Evolutionary conservation across 78 protist genomes (phyloP).

Genomic region (Polysphondylium violaceum): DNA sequence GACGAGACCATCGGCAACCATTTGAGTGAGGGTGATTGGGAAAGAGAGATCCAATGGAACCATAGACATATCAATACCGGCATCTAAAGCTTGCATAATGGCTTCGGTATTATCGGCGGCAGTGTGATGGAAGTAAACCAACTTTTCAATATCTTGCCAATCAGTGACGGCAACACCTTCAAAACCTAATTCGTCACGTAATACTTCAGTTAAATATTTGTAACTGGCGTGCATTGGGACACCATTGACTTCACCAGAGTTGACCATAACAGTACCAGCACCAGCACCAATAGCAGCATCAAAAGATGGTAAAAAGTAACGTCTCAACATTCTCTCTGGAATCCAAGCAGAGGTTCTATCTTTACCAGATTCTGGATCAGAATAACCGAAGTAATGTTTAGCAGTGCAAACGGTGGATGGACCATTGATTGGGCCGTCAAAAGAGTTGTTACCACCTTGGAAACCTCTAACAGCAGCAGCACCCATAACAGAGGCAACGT

Average conservation of each 20-base stretch:
- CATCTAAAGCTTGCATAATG: constrained; percentile 64
- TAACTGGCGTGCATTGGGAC: constrained; percentile 65
- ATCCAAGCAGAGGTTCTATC: constrained; percentile 82
- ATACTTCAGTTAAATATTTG: constrained; percentile 32
- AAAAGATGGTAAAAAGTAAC: constrained; percentile 77
- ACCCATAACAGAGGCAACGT: constrained; percentile 61
- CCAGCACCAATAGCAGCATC: constrained; percentile 64
- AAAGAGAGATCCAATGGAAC: constrained; percentile 75
- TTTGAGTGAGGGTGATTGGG: constrained; percentile 22
- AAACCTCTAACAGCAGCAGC: constrained; percentile 71
- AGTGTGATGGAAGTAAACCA: constrained; percentile 65
- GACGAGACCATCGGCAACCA: constrained; percentile 60
- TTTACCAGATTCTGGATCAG: constrained; percentile 74
- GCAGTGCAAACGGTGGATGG: constrained; percentile 57
- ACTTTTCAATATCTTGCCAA: constrained; percentile 83
- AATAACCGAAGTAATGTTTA: constrained; percentile 83
- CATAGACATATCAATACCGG: constrained; percentile 88
- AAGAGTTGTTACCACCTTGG: constrained; percentile 48
- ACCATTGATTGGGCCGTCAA: constrained; percentile 7
- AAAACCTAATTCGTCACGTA: constrained; percentile 73
- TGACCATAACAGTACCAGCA: constrained; percentile 70
- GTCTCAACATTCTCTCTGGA: constrained; percentile 66
- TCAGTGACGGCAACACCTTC: constrained; percentile 86
- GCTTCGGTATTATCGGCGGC: constrained; percentile 57
- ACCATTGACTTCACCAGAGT: constrained; percentile 79